Base-by-base conservation (phyloP, 176 grass and related monocot genomes). In the Poa annua region DNA sequence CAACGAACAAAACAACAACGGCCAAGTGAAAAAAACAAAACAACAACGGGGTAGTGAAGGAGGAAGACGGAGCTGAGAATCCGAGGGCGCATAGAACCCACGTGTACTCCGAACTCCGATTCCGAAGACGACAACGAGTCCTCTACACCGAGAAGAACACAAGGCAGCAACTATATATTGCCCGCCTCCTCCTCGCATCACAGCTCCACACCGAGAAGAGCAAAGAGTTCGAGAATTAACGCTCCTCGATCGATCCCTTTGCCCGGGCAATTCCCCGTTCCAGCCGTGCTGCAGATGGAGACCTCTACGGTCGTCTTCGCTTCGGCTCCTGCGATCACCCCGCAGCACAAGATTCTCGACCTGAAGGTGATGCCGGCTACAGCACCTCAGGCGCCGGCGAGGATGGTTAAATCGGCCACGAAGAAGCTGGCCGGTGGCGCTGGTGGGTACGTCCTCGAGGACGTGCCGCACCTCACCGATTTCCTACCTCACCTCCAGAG, bases 381-480 rank as follows among this genome's bases (percentile, higher is more conserved):
- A 19, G 51, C 26, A 4, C 24, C 45, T 26, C 16, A 19, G 56
- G 0, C 74, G 26, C 55, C 66, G 74, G 57, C 48, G 21, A 86
- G 15, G 76, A 79, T 79, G 51, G 4, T 62, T 3, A 87, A 73
- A 33, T 32, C 39, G 42, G n/a, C 39, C 8, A 89, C 78, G 82
- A 88, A 82, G 59, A 96, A 96, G 83, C 87, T 93, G 13, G 59
- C 69, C 51, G 64, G 77, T 19, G 91, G 88, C 48, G 22, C 57
- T 35, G 88, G 57, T 15, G 94, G 94, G 3, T 96, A 91, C 66
- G 91, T 96, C 75, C 87, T 93, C 11, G 94, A 96, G 78, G 94
- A 93, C 45, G 91, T 96, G 54, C 94, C 94, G 36, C 91, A 93
- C 72, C 87, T 96, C 70, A 81, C 77, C 52, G 94, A 96, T 54